Evolutionary conservation across 352 stramenopile genomes (phyloP), one percentile per base, ranked within the genome.

Genomic region (Phytophthora hybrid): DNA sequence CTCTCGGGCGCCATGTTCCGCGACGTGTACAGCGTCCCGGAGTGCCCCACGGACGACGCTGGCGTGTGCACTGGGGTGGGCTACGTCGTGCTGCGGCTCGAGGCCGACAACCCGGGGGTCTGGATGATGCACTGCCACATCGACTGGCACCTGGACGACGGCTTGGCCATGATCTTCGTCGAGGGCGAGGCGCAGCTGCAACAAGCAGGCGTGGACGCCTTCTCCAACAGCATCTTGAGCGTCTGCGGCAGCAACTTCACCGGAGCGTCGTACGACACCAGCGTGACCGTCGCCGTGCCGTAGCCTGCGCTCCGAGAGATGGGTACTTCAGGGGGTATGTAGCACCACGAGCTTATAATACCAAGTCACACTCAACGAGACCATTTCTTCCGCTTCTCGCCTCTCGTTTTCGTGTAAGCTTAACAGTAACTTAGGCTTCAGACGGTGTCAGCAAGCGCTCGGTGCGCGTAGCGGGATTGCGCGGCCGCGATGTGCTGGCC

Each of bases 41-140:
- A 49, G 0, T 82, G 77, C 53, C 37, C 64, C 6, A 69, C 58
- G 0, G 63, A 76, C 41, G 67, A 49, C 5, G 10, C 18, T 8
- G 29, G 23, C 39, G 59, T 34, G 13, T 84, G 74, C 37, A 59
- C 46, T 4, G 52, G 52, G 13, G 58, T 77, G 2, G 64, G 70
- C 5, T 77, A 73, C 47, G 62, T 78, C 4, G 63, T 81, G 26
- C 58, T 83, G 3, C 69, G 77, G 4, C 44, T 81, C 14, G 13
- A 73, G 18, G 56, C 74, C 8, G 69, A 80, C 67, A 81, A 83
- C 23, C 70, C 70, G 19, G 74, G 71, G 4, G 75, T 76, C 4
- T 81, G 74, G 71, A 78, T 80, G 55, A 56, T 81, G 49, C 71
- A 81, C 52, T 83, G 77, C 64, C 77, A 84, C 54, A 74, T 84